Evolutionary conservation across 2,329 filamentous ascomycete species (phyloP), one percentile per base, ranked within the genome.

Genomic region (Gaeumannomyces sp.): DNA sequence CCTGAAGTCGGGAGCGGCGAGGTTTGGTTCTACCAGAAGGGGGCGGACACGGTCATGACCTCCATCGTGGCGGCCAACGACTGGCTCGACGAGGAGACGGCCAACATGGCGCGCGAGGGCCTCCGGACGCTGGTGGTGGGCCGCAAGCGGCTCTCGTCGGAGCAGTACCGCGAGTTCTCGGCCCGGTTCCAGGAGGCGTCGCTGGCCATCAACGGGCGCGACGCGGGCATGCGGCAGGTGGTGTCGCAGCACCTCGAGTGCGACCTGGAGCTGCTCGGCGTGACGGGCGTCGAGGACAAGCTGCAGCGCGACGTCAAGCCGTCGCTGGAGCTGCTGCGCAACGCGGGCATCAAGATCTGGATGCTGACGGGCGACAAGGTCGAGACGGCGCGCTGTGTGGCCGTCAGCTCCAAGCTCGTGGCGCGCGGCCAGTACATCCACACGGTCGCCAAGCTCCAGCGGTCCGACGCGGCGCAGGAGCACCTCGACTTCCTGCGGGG

Each of bases 331-430:
- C 85, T 99, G 6, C 85, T 99, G 63, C 91, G 95, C 69, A 99
- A 99, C 72, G 95, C 95, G 0, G 95, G 95, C 31, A 95, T 99
- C 78, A 98, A 98, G 76, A 98, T 99, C 62, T 99, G 95, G 95
- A 99, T 99, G 95, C 82, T 99, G 74, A 99, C 95, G 0, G 95
- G 95, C 60, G 95, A 99, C 81, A 99, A 99, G 77, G 92, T 99
- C 3, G 95, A 99, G 78, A 99, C 95, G 19, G 95, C 95, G 22
- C 89, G 95, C 50, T 99, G 95, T 76, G 94, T 99, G 16, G 96
- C 95, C 2, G 90, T 99, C 59, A 96, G 91, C 72, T 93, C 94
- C 35, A 97, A 97, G 75, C 84, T 99, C 8, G 95, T 99, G 19
- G 90, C 93, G 4, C 84, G 95, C 67, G 94, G 94, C 1, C 96